Percentiles rank a stretch among this genome's conserved stretches.
Conservation (phyloP, 2,329 filamentous ascomycete genomes). For the Phoma herbarum region DNA sequence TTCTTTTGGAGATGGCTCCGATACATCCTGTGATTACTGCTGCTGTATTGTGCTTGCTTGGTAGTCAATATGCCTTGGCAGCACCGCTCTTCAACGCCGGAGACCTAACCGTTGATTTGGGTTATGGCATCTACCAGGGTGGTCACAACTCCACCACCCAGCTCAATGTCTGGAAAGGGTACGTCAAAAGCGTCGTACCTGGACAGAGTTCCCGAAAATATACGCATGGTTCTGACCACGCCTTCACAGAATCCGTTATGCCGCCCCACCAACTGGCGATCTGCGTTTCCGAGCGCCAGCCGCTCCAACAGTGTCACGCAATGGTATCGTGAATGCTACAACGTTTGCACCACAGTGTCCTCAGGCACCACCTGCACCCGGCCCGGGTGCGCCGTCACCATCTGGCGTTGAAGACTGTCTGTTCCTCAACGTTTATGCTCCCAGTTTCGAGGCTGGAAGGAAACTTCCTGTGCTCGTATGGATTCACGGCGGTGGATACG, state of each 20-base stretch:
- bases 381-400: background rate
- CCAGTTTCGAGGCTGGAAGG: conserved; percentile 25
- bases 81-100: background rate
- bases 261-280: conserved; percentile 27
- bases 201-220: background rate
- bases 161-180: conserved; percentile 40
- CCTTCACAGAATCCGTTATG: conserved; percentile 34
- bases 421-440: conserved; percentile 50
- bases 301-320: conserved; percentile 20
- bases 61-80: conserved; percentile 2
- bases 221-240: background rate
- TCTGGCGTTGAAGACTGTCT: conserved; percentile 48
- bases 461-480: conserved; percentile 48
- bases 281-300: conserved; percentile 33
- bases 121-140: conserved; percentile 34
- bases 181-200: background rate
- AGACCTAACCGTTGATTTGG: conserved; percentile 26
- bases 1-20: background rate
- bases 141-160: conserved; percentile 24
- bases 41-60: conserved; percentile 5
- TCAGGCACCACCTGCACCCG: conserved; percentile 23
- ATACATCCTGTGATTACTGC: background rate
- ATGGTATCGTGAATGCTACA: conserved; percentile 15
- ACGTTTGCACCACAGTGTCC: conserved; percentile 28
- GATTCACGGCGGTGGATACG: conserved; percentile 50